phyloP scores from a whole-genome alignment of 768 basidiomycete species.

The Pleurotus sapidus region DNA sequence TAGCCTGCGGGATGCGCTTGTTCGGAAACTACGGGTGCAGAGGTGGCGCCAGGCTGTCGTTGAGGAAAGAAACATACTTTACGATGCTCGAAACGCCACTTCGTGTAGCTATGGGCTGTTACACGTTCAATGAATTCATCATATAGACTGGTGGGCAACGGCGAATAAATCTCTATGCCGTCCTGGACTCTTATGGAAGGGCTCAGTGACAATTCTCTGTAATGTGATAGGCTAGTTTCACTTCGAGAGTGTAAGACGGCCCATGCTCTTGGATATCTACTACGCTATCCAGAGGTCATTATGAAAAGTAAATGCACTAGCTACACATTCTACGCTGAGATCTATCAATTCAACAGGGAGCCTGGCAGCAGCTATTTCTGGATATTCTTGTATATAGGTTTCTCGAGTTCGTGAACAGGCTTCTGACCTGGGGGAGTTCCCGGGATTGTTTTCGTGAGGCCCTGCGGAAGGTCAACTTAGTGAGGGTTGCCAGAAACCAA shows the following conservation, averaged over 20 bases:
- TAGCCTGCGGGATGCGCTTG: not conserved
- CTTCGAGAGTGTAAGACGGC: too few species aligned
- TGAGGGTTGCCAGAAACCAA: not conserved
- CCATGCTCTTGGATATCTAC: not conserved
- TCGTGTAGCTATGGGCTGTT: not conserved
- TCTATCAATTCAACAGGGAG: not conserved
- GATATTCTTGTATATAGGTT: slow-evolving; percentile 75
- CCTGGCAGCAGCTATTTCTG: slow-evolving; percentile 59
- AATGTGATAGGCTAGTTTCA: too few species aligned
- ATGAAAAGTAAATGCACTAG: not conserved
- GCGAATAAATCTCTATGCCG: too few species aligned
- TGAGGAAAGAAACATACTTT: not conserved
- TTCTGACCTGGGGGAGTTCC: slow-evolving; percentile 79
- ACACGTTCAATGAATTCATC: not conserved
- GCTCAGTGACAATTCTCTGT: too few species aligned
- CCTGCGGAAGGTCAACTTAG: slow-evolving; percentile 43
- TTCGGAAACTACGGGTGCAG: not conserved
- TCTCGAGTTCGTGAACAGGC: slow-evolving; percentile 87
- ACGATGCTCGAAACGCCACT: not conserved
- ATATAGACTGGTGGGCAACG: not conserved
- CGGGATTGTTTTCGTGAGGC: slow-evolving; percentile 87
- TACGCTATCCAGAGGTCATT: not conserved
- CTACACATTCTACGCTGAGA: not conserved
- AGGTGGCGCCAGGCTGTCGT: not conserved
- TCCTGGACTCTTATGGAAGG: too few species aligned